phyloP scores from a whole-genome alignment of 116 monocot species.

The Trichopus zeylanicus region DNA sequence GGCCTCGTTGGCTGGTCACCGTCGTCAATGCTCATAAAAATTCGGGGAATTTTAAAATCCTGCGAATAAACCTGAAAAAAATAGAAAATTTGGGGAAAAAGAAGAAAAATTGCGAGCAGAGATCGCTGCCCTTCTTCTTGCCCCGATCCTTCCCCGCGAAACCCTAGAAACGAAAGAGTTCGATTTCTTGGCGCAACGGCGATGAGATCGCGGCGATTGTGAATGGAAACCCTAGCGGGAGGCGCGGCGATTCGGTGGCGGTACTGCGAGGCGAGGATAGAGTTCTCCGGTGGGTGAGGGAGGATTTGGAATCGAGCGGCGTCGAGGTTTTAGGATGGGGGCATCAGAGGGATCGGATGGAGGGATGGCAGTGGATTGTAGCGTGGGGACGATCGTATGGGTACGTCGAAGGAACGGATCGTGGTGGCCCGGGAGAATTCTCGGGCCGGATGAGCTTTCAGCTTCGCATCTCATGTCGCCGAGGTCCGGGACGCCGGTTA shows the following conservation, averaged over 20 bases:
- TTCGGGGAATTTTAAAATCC: too few relatives aligned
- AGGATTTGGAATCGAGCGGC: background rate
- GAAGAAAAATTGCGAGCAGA: too few relatives aligned
- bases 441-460: conserved; percentile 68
- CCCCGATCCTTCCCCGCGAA: too few relatives aligned
- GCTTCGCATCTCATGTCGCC: conserved; percentile 90
- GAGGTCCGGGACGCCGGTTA: conserved; percentile 87
- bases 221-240: conserved; percentile 1
- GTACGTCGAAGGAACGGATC: conserved; percentile 86
- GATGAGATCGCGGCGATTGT: background rate
- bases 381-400: conserved; percentile 93
- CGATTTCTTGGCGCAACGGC: too few relatives aligned
- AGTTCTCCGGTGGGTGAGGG: conserved; percentile 37
- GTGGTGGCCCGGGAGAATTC: conserved; percentile 66
- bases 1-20: too few relatives aligned
- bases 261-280: conserved; percentile 5
- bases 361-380: conserved; percentile 31
- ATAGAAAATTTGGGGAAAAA: too few relatives aligned
- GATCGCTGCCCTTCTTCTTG: too few relatives aligned
- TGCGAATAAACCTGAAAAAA: too few relatives aligned
- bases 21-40: too few relatives aligned
- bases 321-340: conserved; percentile 22
- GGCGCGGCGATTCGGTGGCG: conserved; percentile 3
- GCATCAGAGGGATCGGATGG: conserved; percentile 29
- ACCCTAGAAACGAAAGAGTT: too few relatives aligned